Base-by-base conservation (phyloP, 768 basidiomycete species). In the Omphalotus guepiniiformis region DNA sequence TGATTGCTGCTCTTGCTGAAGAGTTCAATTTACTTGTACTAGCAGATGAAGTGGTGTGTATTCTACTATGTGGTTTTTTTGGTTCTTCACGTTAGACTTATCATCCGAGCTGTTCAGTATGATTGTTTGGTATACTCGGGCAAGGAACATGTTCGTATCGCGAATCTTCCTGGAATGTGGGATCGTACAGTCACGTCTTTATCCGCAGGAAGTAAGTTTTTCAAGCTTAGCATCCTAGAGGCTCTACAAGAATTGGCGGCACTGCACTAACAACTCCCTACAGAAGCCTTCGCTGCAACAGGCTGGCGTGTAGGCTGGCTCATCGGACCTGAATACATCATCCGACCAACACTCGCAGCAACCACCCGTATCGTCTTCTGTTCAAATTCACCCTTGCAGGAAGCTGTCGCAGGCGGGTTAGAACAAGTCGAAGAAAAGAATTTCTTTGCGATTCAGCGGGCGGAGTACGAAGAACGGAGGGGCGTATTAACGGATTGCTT, bases 251-350 rank as follows among this genome's bases (percentile, higher is more conserved):
- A 37, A 37, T 42, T 29, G 16, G 42, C 48, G 34, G 32, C 7
- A 32, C 25, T 37, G n/a, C 12, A 18, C 32, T 22, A 22, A 34
- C 41, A 21, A 19, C 37, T 36, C 38, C 42, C 52, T 16, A 37
- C 65, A 94, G 93, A 97, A 74, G 83, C 92, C 4, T 99, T 99
- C 65, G 89, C 93, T 12, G 91, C 92, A 4, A 99, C 95, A 2
- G 95, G 96, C 21, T 98, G 93, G 94, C 85, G 95, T 49, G 80
- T 98, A 39, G 95, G 96, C 53, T 98, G 94, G 94, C 79, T 95
- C 6, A 85, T 98, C 56, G 96, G 85, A 15, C 92, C 93, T 6
- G 58, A 76, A 23, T 83, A 79, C 32, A 86, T 98, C 58, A 88
- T 94, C 45, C 69, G 72, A 37, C 92, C 95, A 2, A 88, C 92